phyloP scores from a whole-genome alignment of 768 basidiomycete genomes.

The Collybia sordida region DNA sequence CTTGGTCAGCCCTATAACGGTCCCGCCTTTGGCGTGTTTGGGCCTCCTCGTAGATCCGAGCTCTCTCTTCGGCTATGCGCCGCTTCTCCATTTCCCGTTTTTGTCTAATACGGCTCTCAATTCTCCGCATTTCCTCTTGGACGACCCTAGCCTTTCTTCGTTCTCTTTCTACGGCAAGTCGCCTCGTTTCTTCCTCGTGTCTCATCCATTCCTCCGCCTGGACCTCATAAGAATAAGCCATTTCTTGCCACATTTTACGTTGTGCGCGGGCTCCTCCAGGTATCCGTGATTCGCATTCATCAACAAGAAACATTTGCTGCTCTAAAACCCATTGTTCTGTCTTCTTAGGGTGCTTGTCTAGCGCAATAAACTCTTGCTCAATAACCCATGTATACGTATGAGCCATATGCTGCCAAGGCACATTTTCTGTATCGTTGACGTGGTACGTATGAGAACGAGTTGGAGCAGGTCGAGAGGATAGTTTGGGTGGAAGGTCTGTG shows the following conservation, averaged over 20 bases:
- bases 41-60: conserved; percentile 32
- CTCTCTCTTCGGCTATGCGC: conserved; percentile 47
- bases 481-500: conserved; percentile 1
- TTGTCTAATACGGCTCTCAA: conserved; percentile 51
- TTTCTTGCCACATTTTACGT: conserved; percentile 50
- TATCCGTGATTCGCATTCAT: conserved; percentile 11
- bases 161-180: conserved; percentile 44
- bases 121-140: conserved; percentile 54
- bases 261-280: conserved; percentile 9
- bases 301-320: conserved; percentile 45
- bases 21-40: conserved; percentile 46
- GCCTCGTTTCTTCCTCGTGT: conserved; percentile 45
- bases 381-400: conserved; percentile 49
- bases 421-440: conserved; percentile 11
- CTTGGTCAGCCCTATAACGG: conserved; percentile 40
- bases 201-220: conserved; percentile 55
- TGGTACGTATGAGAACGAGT: conserved; percentile 7
- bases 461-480: conserved; percentile 3
- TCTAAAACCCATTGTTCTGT: conserved; percentile 68
- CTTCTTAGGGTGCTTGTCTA: conserved; percentile 43
- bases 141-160: conserved; percentile 43
- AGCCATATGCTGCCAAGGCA: conserved; percentile 42
- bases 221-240: conserved; percentile 48
- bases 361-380: conserved; percentile 49
- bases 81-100: conserved; percentile 50